phyloP scores from a whole-genome alignment of 106 monocot species.

The Dendrobium nobile region DNA sequence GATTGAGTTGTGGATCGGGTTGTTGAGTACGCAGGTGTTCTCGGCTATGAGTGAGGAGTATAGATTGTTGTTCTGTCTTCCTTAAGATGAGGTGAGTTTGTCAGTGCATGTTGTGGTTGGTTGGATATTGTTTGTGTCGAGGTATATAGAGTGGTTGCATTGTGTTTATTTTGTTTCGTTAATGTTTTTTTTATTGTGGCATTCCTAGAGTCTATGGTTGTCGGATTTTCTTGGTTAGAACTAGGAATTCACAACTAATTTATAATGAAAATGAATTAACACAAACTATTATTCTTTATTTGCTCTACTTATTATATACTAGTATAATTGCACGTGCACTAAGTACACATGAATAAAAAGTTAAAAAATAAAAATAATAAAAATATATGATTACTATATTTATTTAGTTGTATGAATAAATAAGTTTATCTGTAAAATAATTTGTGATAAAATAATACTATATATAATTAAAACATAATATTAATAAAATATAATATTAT shows the following conservation, averaged over 20 bases:
- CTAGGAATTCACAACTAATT: not conserved
- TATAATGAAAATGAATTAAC: too few relatives aligned
- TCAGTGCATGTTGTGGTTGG: not conserved
- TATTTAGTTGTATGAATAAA: too few relatives aligned
- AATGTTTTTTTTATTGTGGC: not conserved
- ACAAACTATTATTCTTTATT: too few relatives aligned
- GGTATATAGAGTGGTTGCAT: not conserved
- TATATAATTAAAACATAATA: too few relatives aligned
- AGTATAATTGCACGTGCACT: too few relatives aligned
- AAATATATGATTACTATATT: too few relatives aligned
- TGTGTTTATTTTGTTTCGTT: not conserved
- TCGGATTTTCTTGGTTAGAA: not conserved
- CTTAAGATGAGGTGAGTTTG: conserved; percentile 45
- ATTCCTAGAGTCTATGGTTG: not conserved
- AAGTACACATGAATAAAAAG: too few relatives aligned
- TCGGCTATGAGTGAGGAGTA: conserved; percentile 59
- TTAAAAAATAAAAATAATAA: too few relatives aligned
- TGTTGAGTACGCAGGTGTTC: conserved; percentile 19
- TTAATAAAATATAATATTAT: too few relatives aligned
- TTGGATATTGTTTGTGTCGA: not conserved
- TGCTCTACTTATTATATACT: too few relatives aligned
- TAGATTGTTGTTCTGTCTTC: conserved; percentile 54
- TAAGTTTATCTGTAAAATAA: too few relatives aligned
- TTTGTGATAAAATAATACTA: too few relatives aligned
- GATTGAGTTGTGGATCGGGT: not conserved